Base-by-base conservation (phyloP, 2,329 filamentous ascomycete genomes). In the Fusarium newnesense region DNA sequence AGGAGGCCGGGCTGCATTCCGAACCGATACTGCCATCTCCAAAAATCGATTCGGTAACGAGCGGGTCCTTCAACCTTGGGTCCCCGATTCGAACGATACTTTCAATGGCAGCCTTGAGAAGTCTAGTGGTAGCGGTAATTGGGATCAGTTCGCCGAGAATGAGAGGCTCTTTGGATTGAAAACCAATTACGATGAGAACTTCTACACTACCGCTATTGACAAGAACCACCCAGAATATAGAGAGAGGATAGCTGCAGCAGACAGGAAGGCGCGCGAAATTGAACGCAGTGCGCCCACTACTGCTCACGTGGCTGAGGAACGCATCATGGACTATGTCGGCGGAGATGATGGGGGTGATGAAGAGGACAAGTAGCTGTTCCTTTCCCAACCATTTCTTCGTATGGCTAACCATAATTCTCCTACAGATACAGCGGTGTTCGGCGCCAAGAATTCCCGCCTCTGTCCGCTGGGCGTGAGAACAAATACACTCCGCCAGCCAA, bases 101-200 rank as follows among this genome's bases (percentile, higher is more conserved):
- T 81, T 89, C 44, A 92, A 95, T 78, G 87, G 93, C 73, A 92
- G 92, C 53, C 86, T 98, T 30, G 94, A 96, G 77, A 89, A 85
- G 57, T 76, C 86, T 5, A 76, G 80, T n/a, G 82, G 80, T 59
- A 78, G 82, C 21, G 85, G 84, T 11, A 85, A 84, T 15, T 99
- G 96, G 96, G 96, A 99, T 80, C 96, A 99, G 81, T 99, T 99
- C 79, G 93, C 94, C 65, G 92, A 89, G 71, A 98, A 98, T 79
- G 94, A 97, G 83, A 88, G 91, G 63, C 90, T 94, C 36, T 98
- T 97, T 79, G 96, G 96, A 40, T 84, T 97, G 43, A 94, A 91
- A 82, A 96, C 93, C 59, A 94, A 95, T 77, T 99, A 98, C 80
- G 91, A 98, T 79, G 96, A 98, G 83, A 95, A 94, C 76, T 90